These are phyloP conservation scores for Cyberlindnera mississippiensis DNA, from an alignment of 805 yeast species.

Conservation along the genomic window DNA sequence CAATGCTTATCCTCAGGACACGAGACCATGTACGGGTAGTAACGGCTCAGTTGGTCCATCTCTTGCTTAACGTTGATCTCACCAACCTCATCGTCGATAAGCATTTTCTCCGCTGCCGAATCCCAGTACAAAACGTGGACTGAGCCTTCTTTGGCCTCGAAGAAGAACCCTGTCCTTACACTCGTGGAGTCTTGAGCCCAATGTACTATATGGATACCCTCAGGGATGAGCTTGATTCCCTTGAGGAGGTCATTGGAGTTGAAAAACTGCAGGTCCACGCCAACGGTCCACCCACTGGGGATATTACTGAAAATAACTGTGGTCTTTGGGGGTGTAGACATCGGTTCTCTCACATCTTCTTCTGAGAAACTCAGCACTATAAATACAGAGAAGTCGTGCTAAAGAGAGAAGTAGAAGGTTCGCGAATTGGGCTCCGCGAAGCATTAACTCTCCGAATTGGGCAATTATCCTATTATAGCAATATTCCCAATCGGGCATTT, in stretches of 20 bases:
- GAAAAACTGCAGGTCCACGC: slow-evolving; percentile 50
- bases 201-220: slow-evolving; percentile 55
- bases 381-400: no score
- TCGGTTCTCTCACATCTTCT: neutral
- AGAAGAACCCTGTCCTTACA: slow-evolving; percentile 38
- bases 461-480: neutral
- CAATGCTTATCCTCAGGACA: slow-evolving; percentile 35
- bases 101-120: slow-evolving; percentile 29
- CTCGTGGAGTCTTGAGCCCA: slow-evolving; percentile 37
- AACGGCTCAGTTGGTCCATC: slow-evolving; percentile 28
- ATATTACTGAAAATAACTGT: slow-evolving; percentile 30
- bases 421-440: no score
- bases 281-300: slow-evolving; percentile 36
- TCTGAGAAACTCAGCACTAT: neutral
- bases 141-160: slow-evolving; percentile 33
- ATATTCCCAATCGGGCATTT: no score
- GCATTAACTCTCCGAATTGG: no score
- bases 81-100: slow-evolving; percentile 29
- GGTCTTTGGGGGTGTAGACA: slow-evolving; percentile 27
- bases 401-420: no score
- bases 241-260: slow-evolving; percentile 34
- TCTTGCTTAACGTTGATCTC: slow-evolving; percentile 30
- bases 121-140: slow-evolving; percentile 38
- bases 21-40: slow-evolving; percentile 37
- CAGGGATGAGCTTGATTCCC: slow-evolving; percentile 49